These are phyloP conservation scores for Rosa persica DNA, from an alignment of 306 rosid species.

Conservation along the genomic window DNA sequence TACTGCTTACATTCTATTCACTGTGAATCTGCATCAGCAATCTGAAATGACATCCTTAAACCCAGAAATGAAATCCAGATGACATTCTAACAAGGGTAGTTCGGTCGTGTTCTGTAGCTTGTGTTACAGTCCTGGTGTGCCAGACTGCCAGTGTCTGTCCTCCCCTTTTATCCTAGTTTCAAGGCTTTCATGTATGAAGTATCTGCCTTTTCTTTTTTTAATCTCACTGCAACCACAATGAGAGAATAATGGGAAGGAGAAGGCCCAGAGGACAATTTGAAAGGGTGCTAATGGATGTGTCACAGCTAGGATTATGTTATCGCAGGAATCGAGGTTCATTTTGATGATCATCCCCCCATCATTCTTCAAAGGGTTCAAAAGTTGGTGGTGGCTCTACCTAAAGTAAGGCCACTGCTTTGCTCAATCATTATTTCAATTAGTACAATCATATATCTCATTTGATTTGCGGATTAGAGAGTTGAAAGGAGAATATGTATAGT, in stretches of 20 bases:
- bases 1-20: constrained; percentile 30
- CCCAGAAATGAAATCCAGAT: constrained; percentile 11
- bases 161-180: constrained; percentile 52
- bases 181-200: constrained; percentile 33
- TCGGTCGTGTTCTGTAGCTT: constrained; percentile 28
- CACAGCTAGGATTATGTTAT: constrained; percentile 42
- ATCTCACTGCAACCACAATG: constrained; percentile 26
- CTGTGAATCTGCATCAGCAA: constrained; percentile 13
- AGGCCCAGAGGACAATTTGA: constrained; percentile 13
- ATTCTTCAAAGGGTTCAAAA: constrained; percentile 60
- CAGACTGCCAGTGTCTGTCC: not conserved
- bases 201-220: constrained; percentile 23
- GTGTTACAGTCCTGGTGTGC: not conserved
- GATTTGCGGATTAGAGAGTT: not conserved
- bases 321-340: constrained; percentile 44
- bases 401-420: constrained; percentile 53
- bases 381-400: constrained; percentile 45
- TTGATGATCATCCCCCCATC: constrained; percentile 57
- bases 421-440: constrained; percentile 48
- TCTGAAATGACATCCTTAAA: constrained; percentile 18
- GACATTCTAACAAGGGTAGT: constrained; percentile 26
- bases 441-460: constrained; percentile 23
- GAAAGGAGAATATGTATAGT: not conserved
- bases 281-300: constrained; percentile 26
- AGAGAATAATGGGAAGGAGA: constrained; percentile 24